Evolutionary conservation across 2,329 filamentous ascomycete genomes (phyloP).

Genomic region (Graphilbum sp.): DNA sequence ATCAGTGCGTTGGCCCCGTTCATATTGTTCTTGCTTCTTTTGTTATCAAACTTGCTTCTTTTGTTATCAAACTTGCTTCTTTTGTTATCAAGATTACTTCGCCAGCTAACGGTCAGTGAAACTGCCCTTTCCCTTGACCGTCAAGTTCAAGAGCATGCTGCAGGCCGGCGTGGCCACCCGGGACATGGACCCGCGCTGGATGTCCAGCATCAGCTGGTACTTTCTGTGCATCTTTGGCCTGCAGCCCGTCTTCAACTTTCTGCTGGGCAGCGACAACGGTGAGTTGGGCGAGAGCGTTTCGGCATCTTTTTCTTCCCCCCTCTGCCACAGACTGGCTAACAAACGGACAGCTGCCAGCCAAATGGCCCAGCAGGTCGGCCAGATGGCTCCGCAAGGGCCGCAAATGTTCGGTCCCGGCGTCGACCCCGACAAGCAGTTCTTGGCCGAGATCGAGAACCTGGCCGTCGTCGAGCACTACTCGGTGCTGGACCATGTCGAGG

Average conservation of each 20-base stretch:
- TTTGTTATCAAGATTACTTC: not conserved
- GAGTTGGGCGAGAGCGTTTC: too few species aligned
- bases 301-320: too few species aligned
- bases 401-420: slow-evolving; percentile 82
- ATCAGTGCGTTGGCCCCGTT: slow-evolving; percentile 62
- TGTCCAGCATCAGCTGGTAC: slow-evolving; percentile 97
- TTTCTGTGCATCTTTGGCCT: slow-evolving; percentile 94
- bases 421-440: slow-evolving; percentile 90
- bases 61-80: not conserved
- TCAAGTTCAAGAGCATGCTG: slow-evolving; percentile 99
- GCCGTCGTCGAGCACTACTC: slow-evolving; percentile 91
- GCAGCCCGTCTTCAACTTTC: slow-evolving; percentile 93
- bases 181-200: slow-evolving; percentile 96
- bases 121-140: slow-evolving; percentile 89
- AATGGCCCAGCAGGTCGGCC: slow-evolving; percentile 78
- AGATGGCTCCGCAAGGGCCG: slow-evolving; percentile 54
- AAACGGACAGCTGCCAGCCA: slow-evolving; percentile 64
- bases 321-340: too few species aligned
- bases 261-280: slow-evolving; percentile 93
- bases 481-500: slow-evolving; percentile 75
- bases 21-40: too few species aligned
- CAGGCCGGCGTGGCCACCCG: slow-evolving; percentile 91
- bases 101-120: slow-evolving; percentile 45
- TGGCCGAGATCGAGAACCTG: slow-evolving; percentile 83
- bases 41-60: not conserved